Conservation (phyloP, 495 filamentous ascomycete genomes). For the Parmelia sp. region DNA sequence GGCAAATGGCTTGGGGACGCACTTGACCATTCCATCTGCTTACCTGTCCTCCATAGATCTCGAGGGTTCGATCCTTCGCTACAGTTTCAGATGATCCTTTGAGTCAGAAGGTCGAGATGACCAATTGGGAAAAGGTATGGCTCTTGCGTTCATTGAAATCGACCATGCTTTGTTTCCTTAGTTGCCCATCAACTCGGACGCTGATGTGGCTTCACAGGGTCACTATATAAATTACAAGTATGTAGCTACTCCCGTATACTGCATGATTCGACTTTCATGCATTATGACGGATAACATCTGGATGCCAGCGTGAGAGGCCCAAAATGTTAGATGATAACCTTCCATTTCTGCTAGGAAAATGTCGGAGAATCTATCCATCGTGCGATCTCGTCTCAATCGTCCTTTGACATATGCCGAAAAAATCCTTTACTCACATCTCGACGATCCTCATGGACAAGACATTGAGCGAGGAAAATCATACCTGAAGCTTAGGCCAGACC, state of each 20-base stretch:
- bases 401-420: conserved; percentile 97
- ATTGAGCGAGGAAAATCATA: conserved; percentile 94
- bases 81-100: conserved; percentile 59
- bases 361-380: conserved; percentile 91
- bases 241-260: conserved; percentile 22
- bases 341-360: conserved; percentile 69
- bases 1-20: conserved; percentile 12
- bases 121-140: conserved; percentile 61
- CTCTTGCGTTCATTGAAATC: conserved; percentile 20
- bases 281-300: neutral
- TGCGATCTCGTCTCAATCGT: conserved; percentile 79
- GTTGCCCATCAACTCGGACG: neutral
- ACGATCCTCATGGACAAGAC: conserved; percentile 92
- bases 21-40: conserved; percentile 23
- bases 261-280: conserved; percentile 3
- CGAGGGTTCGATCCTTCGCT: conserved; percentile 51
- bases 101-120: conserved; percentile 76
- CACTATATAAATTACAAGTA: conserved; percentile 78
- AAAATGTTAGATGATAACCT: conserved; percentile 32
- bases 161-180: neutral
- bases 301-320: neutral
- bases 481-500: conserved; percentile 91
- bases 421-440: conserved; percentile 96
- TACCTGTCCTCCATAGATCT: conserved; percentile 36
- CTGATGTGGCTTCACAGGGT: conserved; percentile 38